Conservation (phyloP, 2,329 filamentous ascomycete species). For the Davidsoniella eucalypti region DNA sequence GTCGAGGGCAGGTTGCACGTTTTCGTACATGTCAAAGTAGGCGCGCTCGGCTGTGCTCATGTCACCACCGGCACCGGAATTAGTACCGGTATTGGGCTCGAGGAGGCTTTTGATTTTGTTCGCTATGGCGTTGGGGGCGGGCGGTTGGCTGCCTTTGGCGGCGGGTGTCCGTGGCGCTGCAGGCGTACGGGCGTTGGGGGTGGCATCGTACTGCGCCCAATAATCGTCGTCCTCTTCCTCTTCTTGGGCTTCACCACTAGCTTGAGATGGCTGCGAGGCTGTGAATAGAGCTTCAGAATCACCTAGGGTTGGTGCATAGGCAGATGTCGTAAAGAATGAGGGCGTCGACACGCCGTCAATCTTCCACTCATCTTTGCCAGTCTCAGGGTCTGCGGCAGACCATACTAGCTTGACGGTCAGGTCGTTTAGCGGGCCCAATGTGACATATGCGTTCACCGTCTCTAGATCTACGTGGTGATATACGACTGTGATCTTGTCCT, state of each 20-base stretch:
- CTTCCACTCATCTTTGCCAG: constrained; percentile 49
- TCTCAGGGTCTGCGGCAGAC: constrained; percentile 48
- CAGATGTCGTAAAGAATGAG: constrained; percentile 21
- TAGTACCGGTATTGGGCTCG: background rate
- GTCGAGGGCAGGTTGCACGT: constrained; percentile 67
- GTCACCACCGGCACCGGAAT: background rate
- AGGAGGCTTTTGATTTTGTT: background rate
- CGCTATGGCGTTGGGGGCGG: constrained; percentile 13
- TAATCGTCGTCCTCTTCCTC: constrained; percentile 36
- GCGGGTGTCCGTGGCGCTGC: constrained; percentile 17
- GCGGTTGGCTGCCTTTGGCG: constrained; percentile 17
- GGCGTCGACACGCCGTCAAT: constrained; percentile 37
- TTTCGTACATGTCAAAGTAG: constrained; percentile 62
- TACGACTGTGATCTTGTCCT: constrained; percentile 39
- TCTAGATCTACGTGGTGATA: constrained; percentile 59
- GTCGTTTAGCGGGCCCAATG: constrained; percentile 22
- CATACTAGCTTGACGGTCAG: constrained; percentile 48
- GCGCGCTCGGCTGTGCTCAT: constrained; percentile 40
- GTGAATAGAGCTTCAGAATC: constrained; percentile 2
- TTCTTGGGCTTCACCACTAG: constrained; percentile 4
- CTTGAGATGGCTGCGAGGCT: background rate
- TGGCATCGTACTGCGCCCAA: constrained; percentile 30
- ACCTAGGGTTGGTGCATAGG: constrained; percentile 3
- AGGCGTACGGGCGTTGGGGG: constrained; percentile 48
- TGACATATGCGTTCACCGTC: constrained; percentile 53